phyloP scores from a whole-genome alignment of 176 grass and related monocot genomes.

The Oryza punctata region DNA sequence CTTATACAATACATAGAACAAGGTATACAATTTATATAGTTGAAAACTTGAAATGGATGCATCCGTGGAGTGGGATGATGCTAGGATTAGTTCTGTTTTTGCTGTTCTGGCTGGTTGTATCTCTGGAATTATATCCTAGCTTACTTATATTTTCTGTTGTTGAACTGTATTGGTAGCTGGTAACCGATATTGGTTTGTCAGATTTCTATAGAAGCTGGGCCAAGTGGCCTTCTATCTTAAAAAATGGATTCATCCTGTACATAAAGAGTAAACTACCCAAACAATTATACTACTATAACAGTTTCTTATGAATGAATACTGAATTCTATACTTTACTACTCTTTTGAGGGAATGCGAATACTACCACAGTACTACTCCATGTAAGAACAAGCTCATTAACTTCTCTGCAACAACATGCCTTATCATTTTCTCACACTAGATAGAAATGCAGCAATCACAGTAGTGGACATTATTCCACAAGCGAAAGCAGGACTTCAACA shows the following conservation, averaged over 20 bases:
- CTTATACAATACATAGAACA: background rate
- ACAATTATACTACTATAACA: background rate
- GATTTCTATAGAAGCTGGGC: no score
- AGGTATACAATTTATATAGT: background rate
- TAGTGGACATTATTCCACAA: constrained; percentile 1
- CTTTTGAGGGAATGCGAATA: background rate
- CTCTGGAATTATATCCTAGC: no score
- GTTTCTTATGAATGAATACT: no score
- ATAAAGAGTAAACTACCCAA: background rate
- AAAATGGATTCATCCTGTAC: background rate
- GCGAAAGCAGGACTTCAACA: constrained; percentile 34
- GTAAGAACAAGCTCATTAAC: background rate
- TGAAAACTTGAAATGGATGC: no score
- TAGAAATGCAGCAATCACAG: background rate
- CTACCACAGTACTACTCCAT: background rate
- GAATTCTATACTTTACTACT: background rate
- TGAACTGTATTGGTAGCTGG: no score
- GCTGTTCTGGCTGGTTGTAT: no score
- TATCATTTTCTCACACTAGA: background rate
- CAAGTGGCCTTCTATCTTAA: no score
- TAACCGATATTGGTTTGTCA: no score
- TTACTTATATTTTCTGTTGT: no score
- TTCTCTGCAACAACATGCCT: background rate
- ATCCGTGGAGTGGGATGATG: no score
- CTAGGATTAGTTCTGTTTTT: no score